These are phyloP conservation scores for Nitzschia sp. DNA, from an alignment of 108 stramenopile genomes.

Conservation along the genomic window DNA sequence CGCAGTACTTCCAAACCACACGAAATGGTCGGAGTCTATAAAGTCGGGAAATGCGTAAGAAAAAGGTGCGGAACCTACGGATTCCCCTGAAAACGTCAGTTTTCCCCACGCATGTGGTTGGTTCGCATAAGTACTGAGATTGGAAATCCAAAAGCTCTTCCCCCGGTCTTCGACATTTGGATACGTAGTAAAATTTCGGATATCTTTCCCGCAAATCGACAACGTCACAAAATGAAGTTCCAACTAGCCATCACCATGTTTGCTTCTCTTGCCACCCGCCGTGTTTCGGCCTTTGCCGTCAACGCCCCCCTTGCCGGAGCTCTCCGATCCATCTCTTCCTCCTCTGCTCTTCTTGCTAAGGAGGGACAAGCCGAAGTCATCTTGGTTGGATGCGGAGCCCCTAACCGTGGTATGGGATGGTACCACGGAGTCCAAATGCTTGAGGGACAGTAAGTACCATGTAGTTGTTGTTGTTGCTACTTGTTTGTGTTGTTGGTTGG, in stretches of 20 bases:
- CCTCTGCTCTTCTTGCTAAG: constrained; percentile 31
- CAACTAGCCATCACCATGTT: constrained; percentile 28
- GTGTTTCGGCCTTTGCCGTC: constrained; percentile 34
- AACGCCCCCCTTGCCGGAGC: constrained; percentile 22
- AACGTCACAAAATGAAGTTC: constrained; percentile 11
- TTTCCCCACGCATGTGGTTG: background rate
- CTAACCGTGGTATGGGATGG: constrained; percentile 68
- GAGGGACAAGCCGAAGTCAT: constrained; percentile 87
- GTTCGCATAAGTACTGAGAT: background rate
- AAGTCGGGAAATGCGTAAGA: background rate
- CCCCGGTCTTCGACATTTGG: background rate
- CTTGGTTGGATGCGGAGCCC: constrained; percentile 84
- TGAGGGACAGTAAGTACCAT: constrained; percentile 71
- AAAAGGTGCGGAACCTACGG: constrained; percentile 13
- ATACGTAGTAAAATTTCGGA: background rate
- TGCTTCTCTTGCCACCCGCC: constrained; percentile 33
- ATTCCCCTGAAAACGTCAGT: constrained; percentile 1
- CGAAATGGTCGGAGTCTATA: too few relatives aligned
- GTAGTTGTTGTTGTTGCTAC: too few relatives aligned
- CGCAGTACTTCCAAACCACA: too few relatives aligned
- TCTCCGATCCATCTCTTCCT: constrained; percentile 28
- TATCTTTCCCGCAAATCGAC: background rate
- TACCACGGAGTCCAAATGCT: constrained; percentile 83
- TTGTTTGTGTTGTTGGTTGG: too few relatives aligned
- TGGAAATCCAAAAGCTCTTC: background rate